Evolutionary conservation across 2,329 filamentous ascomycete genomes (phyloP), one percentile per base, ranked within the genome.

Genomic region (Bisporella sp.): DNA sequence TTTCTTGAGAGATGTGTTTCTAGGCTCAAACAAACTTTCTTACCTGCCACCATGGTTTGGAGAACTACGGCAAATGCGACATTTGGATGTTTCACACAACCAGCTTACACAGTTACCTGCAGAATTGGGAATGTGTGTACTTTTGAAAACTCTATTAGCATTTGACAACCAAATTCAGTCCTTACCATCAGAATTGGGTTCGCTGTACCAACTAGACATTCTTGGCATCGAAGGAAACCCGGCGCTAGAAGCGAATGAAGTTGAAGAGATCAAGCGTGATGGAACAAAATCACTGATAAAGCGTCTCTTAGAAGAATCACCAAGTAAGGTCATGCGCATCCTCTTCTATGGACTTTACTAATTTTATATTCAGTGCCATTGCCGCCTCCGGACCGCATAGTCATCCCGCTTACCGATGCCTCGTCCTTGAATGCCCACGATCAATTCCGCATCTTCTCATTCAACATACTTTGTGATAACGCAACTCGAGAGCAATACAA

Each of bases 51-150:
- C 86, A 37, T 77, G 83, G 28, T 89, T 99, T 65, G 91, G 93
- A 39, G 79, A 85, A 60, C 75, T 99, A 57, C 84, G 91, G 57
- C 85, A 87, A 56, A 73, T 99, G 45, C 86, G 82, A 35, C 80
- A 91, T 62, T 78, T 99, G 45, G 92, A 99, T 68, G 77, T 91
- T 3, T 97, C 93, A 0, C 83, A 85, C 71, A 99, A 99, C 68
- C 81, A 92, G 54, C 76, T 99, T 53, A 78, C 78, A 6, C 82
- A 87, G 57, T 74, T 99, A 4, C 93, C 93, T 1, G 80, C 87
- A 28, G 92, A 99, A 72, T 82, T 99, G 54, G 93, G 93, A 64
- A 99, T 97, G 92, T 89, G 96, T 62, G 93, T 91, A 31, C 93
- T 91, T 59, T 74, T 99, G 49, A 90, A 89, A 69, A 84, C 87